Base-by-base conservation (phyloP, 2,329 filamentous ascomycete species). In the Colletotrichum lentis region DNA sequence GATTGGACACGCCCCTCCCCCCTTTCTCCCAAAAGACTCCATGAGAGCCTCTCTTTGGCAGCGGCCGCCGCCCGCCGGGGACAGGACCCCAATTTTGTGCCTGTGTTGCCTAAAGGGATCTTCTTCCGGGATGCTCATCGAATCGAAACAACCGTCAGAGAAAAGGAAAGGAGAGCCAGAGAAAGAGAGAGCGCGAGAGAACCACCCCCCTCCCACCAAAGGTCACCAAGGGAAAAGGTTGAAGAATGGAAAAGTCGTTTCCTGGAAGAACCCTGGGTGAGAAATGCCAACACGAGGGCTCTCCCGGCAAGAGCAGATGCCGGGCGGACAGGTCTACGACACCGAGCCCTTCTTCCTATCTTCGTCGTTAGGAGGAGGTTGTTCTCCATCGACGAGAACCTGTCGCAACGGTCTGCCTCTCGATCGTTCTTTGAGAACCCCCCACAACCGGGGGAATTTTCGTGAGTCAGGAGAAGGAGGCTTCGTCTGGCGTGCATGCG, bases 141-240 rank as follows among this genome's bases (percentile, higher is more conserved):
- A 64, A 68, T 59, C 65, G 65, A 68, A 68, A 68, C 65, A 68
- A 59, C 47, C 35, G 54, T 54, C 50, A 37, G n/a, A 39, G 31
- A 27, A 59, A 31, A 47, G 27, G 43, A 16, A 31, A 46, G 24
- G 20, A 10, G 47, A 59, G 52, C 54, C 7, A 35, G 31, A 35
- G 31, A 35, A 10, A 3, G 31, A 35, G 31, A 35, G 31, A 35
- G 31, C 8, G 31, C 8, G 31, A 35, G 8, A 35, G 31, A 11
- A 35, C 31, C 8, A 35, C 31, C 8, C 31, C 31, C 27, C 31
- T 10, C 8, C 7, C 31, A 35, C 31, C 31, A 10, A 10, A 35
- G 8, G 24, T 5, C 31, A 35, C 31, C 44, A 35, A 35, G 10
- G 35, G 10, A 11, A 54, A 58, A 59, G 44, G 49, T 67, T 64